Evolutionary conservation across 129 eudicot species (phyloP).

Genomic region (Erigeron canadensis): DNA sequence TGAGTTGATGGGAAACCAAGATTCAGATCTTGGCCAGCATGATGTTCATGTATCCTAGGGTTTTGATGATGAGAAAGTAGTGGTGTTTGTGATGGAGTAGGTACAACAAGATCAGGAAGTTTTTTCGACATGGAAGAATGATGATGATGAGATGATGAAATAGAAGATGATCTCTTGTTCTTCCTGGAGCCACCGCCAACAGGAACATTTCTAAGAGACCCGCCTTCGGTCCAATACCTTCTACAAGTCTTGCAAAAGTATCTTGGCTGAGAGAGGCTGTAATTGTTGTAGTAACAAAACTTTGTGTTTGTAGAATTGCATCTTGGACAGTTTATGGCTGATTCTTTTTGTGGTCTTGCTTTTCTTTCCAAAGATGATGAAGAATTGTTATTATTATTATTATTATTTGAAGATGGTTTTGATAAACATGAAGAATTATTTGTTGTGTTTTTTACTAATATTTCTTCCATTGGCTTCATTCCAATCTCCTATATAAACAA

Average conservation of each 20-base stretch:
- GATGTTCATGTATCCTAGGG: conserved; percentile 51
- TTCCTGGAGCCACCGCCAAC: conserved; percentile 94
- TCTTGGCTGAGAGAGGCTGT: conserved; percentile 87
- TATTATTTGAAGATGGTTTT: conserved; percentile 38
- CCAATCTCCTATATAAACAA: conserved; percentile 42
- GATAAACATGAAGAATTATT: conserved; percentile 37
- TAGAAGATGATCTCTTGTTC: conserved; percentile 58
- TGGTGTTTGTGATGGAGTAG: conserved; percentile 31
- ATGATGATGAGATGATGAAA: conserved; percentile 32
- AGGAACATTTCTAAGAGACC: conserved; percentile 80
- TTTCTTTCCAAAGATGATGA: conserved; percentile 57
- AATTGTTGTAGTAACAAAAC: conserved; percentile 89
- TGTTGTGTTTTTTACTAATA: conserved; percentile 37
- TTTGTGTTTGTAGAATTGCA: conserved; percentile 92
- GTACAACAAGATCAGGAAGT: conserved; percentile 42
- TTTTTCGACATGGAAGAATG: conserved; percentile 42
- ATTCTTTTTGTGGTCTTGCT: conserved; percentile 59
- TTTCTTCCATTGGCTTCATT: conserved; percentile 71
- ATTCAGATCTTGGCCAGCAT: conserved; percentile 76
- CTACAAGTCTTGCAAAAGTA: conserved; percentile 90
- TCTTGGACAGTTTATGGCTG: conserved; percentile 81
- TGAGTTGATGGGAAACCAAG: conserved; percentile 48
- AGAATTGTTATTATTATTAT: no score
- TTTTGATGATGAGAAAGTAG: conserved; percentile 41
- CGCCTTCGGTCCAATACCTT: conserved; percentile 97